These are phyloP conservation scores for Ilex paraguariensis DNA, from an alignment of 305 asterid species.

Conservation along the genomic window DNA sequence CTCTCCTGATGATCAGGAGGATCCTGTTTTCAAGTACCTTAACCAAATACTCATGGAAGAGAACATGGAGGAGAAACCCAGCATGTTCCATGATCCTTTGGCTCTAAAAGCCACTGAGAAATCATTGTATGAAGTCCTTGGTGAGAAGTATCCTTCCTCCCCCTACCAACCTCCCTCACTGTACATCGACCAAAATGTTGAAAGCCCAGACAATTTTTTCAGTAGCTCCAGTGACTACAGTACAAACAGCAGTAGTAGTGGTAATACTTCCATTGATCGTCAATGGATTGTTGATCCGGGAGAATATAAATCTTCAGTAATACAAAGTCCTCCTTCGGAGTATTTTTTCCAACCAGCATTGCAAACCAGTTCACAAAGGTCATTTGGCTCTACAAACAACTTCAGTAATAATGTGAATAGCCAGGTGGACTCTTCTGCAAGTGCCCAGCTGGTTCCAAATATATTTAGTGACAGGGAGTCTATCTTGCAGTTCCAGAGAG, in stretches of 20 bases:
- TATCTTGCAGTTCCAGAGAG: conserved; percentile 75
- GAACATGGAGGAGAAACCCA: conserved; percentile 47
- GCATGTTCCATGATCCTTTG: conserved; percentile 84
- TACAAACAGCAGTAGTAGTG: conserved; percentile 40
- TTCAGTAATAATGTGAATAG: conserved; percentile 21
- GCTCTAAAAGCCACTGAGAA: conserved; percentile 75
- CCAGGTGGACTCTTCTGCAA: conserved; percentile 28
- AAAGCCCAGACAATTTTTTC: conserved; percentile 53
- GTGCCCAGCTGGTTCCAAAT: conserved; percentile 34
- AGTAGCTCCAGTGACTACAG: conserved; percentile 48
- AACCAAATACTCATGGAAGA: conserved; percentile 53
- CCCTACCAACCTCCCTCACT: conserved; percentile 22
- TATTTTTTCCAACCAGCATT: conserved; percentile 24
- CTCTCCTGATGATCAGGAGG: conserved; percentile 65
- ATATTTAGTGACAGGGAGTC: conserved; percentile 62
- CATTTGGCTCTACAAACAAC: conserved; percentile 22
- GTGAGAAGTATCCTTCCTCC: conserved; percentile 58
- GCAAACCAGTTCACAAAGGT: conserved; percentile 26
- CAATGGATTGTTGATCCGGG: conserved; percentile 58
- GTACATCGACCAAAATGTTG: conserved; percentile 14
- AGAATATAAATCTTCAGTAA: conserved; percentile 30
- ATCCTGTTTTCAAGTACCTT: conserved; percentile 71
- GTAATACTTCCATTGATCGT: conserved; percentile 42
- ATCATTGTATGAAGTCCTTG: conserved; percentile 71
- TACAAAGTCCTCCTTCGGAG: conserved; percentile 32